Conservation (phyloP, 1,284 basidiomycete genomes). For the Cutaneotrichosporon curvatum region DNA sequence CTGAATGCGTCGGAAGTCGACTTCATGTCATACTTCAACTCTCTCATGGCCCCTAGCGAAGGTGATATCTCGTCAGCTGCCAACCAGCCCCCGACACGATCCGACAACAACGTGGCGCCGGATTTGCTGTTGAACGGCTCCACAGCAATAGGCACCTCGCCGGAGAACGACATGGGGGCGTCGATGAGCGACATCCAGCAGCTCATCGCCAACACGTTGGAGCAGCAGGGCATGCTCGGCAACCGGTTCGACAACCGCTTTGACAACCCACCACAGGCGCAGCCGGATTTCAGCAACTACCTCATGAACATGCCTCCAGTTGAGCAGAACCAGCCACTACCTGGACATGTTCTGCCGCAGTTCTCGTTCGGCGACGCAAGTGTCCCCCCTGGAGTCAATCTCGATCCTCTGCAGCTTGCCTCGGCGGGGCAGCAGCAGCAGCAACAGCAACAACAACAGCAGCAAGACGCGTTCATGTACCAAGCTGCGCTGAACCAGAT, state of each 20-base stretch:
- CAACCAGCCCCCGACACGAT: neutral
- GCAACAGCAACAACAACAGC: too few relatives aligned
- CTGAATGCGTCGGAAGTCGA: slow-evolving; percentile 18
- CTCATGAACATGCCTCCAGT: neutral
- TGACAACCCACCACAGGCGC: neutral
- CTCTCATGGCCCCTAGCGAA: slow-evolving; percentile 5
- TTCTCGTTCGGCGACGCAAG: too few relatives aligned
- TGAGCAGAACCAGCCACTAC: neutral
- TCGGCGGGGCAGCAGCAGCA: too few relatives aligned
- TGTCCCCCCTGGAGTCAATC: too few relatives aligned
- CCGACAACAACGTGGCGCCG: neutral
- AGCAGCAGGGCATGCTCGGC: slow-evolving; percentile 13
- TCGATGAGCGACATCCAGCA: slow-evolving; percentile 17
- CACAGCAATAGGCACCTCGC: neutral
- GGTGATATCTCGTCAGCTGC: neutral
- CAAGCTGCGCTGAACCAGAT: neutral
- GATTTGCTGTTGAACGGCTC: neutral
- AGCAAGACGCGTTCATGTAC: too few relatives aligned
- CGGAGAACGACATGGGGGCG: neutral
- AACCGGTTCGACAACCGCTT: neutral
- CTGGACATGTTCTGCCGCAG: too few relatives aligned
- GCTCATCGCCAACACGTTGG: slow-evolving; percentile 13
- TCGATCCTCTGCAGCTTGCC: too few relatives aligned
- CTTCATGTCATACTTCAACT: slow-evolving; percentile 24
- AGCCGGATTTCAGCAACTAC: neutral